Conservation (phyloP, 148 eudicot species). For the Salicornia ramosissima region DNA sequence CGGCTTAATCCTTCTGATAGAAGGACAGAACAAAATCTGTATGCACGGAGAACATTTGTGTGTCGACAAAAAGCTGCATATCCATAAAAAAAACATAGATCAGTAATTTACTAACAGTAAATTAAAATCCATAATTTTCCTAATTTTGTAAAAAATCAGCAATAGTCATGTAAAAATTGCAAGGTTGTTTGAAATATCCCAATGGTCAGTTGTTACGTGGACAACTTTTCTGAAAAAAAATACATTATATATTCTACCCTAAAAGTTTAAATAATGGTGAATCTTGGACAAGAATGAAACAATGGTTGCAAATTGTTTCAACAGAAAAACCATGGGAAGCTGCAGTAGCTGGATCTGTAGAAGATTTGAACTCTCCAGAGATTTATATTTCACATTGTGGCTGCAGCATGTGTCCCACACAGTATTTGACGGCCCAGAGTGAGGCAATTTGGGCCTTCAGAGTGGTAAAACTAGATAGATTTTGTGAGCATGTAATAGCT, state of each 20-base stretch:
- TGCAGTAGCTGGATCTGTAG: not conserved
- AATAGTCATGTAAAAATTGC: no score
- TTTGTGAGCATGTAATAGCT: not conserved
- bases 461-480: not conserved
- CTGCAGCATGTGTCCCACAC: not conserved
- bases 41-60: conserved; percentile 94
- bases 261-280: not conserved
- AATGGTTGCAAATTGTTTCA: not conserved
- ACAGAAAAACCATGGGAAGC: not conserved
- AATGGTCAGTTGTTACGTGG: not conserved
- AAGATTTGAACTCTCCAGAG: not conserved
- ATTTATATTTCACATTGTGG: not conserved
- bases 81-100: not conserved
- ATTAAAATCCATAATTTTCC: no score
- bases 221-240: not conserved
- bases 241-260: not conserved
- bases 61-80: conserved; percentile 75
- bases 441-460: not conserved
- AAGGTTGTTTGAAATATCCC: not conserved
- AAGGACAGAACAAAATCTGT: conserved; percentile 91
- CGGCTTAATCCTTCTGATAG: conserved; percentile 71
- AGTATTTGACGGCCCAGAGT: not conserved
- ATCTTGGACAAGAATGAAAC: not conserved
- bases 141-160: no score
- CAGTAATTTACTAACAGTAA: not conserved